Evolutionary conservation across 768 basidiomycete genomes (phyloP), one percentile per base, ranked within the genome.

Genomic region (Albatrellus ellisii): DNA sequence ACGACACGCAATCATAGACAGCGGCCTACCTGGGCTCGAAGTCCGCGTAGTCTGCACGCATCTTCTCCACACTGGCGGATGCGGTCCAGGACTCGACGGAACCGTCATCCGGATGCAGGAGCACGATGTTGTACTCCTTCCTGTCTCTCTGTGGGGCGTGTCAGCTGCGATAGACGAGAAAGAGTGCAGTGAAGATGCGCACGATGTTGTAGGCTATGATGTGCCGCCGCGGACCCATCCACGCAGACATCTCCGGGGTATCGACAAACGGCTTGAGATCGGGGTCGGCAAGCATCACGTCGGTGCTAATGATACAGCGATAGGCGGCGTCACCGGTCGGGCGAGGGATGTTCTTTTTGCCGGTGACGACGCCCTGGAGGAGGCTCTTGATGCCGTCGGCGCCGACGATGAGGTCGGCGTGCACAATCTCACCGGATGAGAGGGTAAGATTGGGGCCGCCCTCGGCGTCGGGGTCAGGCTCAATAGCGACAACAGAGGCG

Each of bases 251-350:
- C 42, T 73, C 69, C 0, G 69, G 61, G 1, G 51, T 55, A 11
- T 79, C 73, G 0, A 77, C 63, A 10, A 81, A 59, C 1, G 53
- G 43, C 44, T 56, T 62, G 21, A 81, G 61, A 5, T 73, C 72
- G 0, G 72, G 72, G 46, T 81, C 73, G 8, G 54, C 51, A 9
- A 73, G 42, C 54, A 79, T 59, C 1, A 59, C 35, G 27, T 52
- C 59, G 0, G 73, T 62, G 2, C 69, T 61, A 26, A 80, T 60
- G 22, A 68, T 60, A 4, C 73, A 71, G 38, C 78, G 67, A 50
- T 77, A 80, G 0, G 75, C 78, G 0, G 73, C 70, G 49, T 81
- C 76, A 0, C 77, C 79, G 0, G 79, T 79, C 4, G 73, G 63
- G 7, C 50, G 47, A 0, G 65, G 65, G 0, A 69, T 62, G 26